Base-by-base conservation (phyloP, 345 rosid genomes). In the Salix udensis region DNA sequence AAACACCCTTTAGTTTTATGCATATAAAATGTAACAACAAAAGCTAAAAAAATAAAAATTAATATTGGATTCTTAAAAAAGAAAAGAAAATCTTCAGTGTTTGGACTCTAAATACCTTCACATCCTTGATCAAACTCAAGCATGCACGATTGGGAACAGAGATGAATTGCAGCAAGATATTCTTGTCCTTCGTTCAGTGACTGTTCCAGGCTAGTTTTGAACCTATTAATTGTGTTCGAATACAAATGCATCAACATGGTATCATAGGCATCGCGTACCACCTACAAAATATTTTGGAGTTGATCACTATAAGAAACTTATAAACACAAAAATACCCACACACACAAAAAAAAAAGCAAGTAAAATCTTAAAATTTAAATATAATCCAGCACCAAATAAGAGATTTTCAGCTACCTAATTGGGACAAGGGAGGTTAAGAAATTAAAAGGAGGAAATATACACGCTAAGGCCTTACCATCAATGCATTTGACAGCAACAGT, bases 91-190 rank as follows among this genome's bases (percentile, higher is more conserved):
- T 40, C 44, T 40, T 40, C 44, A 40, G 44, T 40, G 44, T 40
- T 40, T 40, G 44, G 44, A 65, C 4, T 65, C 23, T 37, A 36
- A 6, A 19, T 85, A 92, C 93, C 97, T 86, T 84, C 73, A 78
- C 87, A 89, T 78, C 87, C 91, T 86, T 81, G 80, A 82, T 92
- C 92, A 88, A 88, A 92, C 67, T 89, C 89, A 36, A 71, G 81
- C 83, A 90, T 80, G 81, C 88, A 89, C 72, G 86, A 78, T 24
- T 85, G 76, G 42, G 58, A 53, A 75, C 88, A 86, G 71, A 74
- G 70, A 77, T 75, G 85, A 72, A 77, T 95, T 82, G 91, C 85
- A 70, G 79, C 89, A 75, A 95, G 92, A 73, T 90, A 89, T 77
- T 91, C 89, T 78, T 88, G 83, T 52, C 93, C 92, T 77, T 76